A percentile compares a stretch with the other conserved stretches of the same genome.
Evolutionary conservation across 352 stramenopile genomes (phyloP).

Genomic region (Globisporangium takayamanum): DNA sequence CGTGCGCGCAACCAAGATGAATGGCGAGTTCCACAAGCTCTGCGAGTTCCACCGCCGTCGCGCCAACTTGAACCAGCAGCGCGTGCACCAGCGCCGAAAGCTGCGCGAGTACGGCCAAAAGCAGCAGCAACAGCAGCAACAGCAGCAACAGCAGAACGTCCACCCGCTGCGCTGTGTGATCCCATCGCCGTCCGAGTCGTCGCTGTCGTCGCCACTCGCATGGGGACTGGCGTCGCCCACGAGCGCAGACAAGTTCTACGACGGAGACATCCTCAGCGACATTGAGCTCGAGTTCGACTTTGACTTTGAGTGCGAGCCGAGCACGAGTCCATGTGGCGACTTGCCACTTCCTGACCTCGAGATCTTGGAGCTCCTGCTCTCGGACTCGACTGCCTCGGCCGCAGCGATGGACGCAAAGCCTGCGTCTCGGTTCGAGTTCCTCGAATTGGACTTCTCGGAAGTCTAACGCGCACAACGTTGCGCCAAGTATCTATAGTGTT

Average conservation of each 20-base stretch:
- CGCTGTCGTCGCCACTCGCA: background rate
- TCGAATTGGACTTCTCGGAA: background rate
- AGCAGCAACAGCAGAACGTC: conserved; percentile 10
- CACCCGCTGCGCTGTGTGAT: background rate
- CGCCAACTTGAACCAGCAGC: conserved; percentile 35
- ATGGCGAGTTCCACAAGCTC: conserved; percentile 36
- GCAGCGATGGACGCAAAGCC: background rate
- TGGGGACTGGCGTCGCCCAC: background rate
- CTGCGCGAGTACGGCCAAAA: conserved; percentile 36
- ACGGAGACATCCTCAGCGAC: conserved; percentile 6
- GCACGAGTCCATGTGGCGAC: conserved; percentile 9
- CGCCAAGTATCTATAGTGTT: background rate
- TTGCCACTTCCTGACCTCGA: conserved; percentile 8
- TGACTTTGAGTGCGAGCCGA: conserved; percentile 13
- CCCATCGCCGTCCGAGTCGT: background rate
- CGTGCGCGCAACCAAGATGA: conserved; percentile 32
- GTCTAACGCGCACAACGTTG: background rate
- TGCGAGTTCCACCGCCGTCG: conserved; percentile 30
- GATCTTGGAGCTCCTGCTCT: conserved; percentile 11
- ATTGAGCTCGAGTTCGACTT: conserved; percentile 10
- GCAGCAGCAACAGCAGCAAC: conserved; percentile 28
- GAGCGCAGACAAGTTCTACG: background rate
- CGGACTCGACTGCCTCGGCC: conserved; percentile 1
- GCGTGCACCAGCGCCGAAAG: conserved; percentile 19
- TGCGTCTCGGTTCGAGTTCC: background rate